Conservation (phyloP, 306 rosid species). For the Cicer pinnatifidum region DNA sequence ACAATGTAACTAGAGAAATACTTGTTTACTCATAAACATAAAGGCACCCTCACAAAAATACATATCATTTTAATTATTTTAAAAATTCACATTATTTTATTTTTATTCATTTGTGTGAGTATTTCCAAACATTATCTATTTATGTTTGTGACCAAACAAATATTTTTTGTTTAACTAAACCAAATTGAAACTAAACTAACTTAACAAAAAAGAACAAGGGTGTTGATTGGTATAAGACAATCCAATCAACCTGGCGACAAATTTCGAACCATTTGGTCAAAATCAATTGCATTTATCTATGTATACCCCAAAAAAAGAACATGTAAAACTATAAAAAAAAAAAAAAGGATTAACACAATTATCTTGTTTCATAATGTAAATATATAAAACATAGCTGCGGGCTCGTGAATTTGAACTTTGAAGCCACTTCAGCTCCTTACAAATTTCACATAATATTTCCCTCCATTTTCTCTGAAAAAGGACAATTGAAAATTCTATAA, state of each 20-base stretch:
- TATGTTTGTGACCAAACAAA: too few species aligned
- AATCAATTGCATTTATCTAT: too few species aligned
- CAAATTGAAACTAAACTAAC: neutral
- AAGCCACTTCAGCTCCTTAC: conserved; percentile 73
- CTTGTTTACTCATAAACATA: too few species aligned
- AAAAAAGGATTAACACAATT: neutral
- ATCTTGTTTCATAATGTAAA: neutral
- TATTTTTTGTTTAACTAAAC: neutral
- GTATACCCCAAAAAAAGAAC: neutral
- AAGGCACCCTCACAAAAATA: too few species aligned
- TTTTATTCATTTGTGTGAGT: too few species aligned
- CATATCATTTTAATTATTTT: too few species aligned
- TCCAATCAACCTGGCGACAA: too few species aligned
- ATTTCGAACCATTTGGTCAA: too few species aligned
- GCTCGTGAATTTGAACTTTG: conserved; percentile 55
- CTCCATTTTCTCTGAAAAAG: conserved; percentile 38
- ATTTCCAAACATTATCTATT: too few species aligned
- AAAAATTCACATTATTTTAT: too few species aligned
- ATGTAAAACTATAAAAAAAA: neutral
- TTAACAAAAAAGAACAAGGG: neutral
- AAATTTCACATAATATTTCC: conserved; percentile 29
- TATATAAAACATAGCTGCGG: conserved; percentile 63
- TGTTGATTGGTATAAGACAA: too few species aligned
- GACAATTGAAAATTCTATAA: conserved; percentile 14
- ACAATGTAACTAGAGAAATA: neutral